phyloP scores from a whole-genome alignment of 805 yeast species.

The Candida piceae region DNA sequence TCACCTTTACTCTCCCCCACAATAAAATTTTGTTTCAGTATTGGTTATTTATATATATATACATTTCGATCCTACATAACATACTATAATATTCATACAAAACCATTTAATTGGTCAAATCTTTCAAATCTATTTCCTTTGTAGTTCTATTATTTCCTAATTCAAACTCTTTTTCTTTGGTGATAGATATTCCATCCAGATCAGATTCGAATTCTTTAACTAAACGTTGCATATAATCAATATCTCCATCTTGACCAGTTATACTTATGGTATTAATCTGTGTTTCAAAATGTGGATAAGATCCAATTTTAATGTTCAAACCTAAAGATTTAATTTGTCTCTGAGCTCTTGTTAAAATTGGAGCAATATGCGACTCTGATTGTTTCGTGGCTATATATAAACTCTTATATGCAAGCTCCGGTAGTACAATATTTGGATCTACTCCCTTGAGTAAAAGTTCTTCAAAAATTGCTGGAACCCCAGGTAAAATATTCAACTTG shows the following conservation, averaged over 20 bases:
- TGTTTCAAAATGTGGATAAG: conserved; percentile 74
- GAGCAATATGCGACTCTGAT: conserved; percentile 67
- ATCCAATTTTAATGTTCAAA: conserved; percentile 64
- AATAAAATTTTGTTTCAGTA: no score
- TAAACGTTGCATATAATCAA: conserved; percentile 35
- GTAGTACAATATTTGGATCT: conserved; percentile 32
- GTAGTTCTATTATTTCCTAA: conserved; percentile 5
- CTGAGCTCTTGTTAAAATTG: conserved; percentile 52
- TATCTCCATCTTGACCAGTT: conserved; percentile 47
- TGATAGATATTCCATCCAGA: conserved; percentile 46
- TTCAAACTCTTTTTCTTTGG: conserved; percentile 49
- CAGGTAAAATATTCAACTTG: conserved; percentile 72
- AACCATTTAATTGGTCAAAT: no score
- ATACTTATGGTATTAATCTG: conserved; percentile 68
- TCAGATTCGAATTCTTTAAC: conserved; percentile 35
- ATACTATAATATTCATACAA: no score
- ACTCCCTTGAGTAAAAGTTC: conserved; percentile 42
- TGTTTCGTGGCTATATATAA: conserved; percentile 57
- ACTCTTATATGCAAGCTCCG: conserved; percentile 36
- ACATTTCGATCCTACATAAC: no score
- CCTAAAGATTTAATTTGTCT: conserved; percentile 28
- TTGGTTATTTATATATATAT: no score
- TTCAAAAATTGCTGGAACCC: conserved; percentile 73
- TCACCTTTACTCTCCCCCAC: background rate
- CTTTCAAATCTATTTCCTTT: no score